Conservation (phyloP, 257 asterid genomes). For the Marsdenia floribunda region DNA sequence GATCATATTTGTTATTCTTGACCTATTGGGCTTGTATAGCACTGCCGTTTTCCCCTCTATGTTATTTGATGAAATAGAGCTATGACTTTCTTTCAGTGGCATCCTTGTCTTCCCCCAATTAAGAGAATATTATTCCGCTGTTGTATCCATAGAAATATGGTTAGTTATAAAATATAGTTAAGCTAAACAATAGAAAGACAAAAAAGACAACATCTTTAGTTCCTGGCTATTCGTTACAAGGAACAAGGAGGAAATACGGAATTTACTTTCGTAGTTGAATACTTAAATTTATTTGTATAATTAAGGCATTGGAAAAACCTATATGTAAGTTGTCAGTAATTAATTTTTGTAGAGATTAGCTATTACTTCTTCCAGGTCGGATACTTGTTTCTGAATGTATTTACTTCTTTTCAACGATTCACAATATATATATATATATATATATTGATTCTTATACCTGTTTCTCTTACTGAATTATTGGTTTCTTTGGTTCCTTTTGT, state of each 20-base stretch:
- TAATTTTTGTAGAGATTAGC: not conserved
- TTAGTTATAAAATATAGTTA: not conserved
- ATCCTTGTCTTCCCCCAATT: not conserved
- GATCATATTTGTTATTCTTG: not conserved
- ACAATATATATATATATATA: not conserved
- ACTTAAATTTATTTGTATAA: not conserved
- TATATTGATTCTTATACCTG: not conserved
- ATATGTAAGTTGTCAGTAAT: not conserved
- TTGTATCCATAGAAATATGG: too few species aligned
- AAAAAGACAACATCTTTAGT: not conserved
- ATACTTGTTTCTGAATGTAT: not conserved
- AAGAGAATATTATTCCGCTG: too few species aligned
- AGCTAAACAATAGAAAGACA: not conserved
- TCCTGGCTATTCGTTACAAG: not conserved
- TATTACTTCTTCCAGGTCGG: not conserved
- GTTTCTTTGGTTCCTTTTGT: not conserved
- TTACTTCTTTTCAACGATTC: not conserved
- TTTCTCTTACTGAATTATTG: not conserved
- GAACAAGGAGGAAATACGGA: not conserved
- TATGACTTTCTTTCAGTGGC: not conserved
- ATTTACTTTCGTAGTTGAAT: not conserved
- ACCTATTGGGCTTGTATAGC: not conserved
- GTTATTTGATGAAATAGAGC: not conserved
- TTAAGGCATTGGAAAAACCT: too few species aligned
- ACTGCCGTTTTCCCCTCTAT: not conserved